Base-by-base conservation (phyloP, 768 basidiomycete genomes). In the Agaricus blazei region DNA sequence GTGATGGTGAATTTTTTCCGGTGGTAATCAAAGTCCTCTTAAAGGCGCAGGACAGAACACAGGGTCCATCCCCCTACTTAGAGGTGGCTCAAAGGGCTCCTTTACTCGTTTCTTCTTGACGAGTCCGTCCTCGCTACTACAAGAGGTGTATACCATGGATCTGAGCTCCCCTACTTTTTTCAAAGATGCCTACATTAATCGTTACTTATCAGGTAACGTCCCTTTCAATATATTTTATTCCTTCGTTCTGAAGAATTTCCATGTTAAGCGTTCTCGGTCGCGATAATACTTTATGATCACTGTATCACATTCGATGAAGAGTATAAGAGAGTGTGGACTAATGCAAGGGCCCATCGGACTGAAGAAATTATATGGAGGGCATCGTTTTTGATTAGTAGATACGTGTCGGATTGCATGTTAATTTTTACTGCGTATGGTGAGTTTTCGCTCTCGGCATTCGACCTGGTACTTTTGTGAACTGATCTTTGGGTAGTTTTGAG, bases 301-400 rank as follows among this genome's bases (percentile, higher is more conserved):
- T 37, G 29, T n/a, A 55, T 55, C 27, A 55, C 54, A 3, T 48
- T 55, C 9, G 40, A 55, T 29, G 54, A 55, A 26, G 54, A 55
- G 24, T 48, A 48, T 48, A 27, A 29, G 3, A 47, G 15, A 34
- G 47, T 55, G 6, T 55, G 54, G 54, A 31, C 11, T 3, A 42
- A 55, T 19, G 15, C 27, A 5, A 41, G n/a, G 3, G 46, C 48
- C 26, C 23, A 34, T 34, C 34, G 34, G 2, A 34, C 5, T 34
- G 11, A 34, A 11, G 34, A 34, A 8, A 34, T 11, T 2, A 8
- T 34, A 19, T 55, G 46, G 47, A 55, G 24, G 14, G 15, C 42
- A 24, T 46, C 45, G 23, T 55, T 31, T 37, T 5, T 55, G 15
- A 11, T 29, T 9, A 48, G 38, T 26, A 46, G 54, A 15, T 55